Evolutionary conservation across 371 early-diverging fungal genomes (phyloP), one percentile per base, ranked within the genome.

Genomic region (Mortierella sp.): DNA sequence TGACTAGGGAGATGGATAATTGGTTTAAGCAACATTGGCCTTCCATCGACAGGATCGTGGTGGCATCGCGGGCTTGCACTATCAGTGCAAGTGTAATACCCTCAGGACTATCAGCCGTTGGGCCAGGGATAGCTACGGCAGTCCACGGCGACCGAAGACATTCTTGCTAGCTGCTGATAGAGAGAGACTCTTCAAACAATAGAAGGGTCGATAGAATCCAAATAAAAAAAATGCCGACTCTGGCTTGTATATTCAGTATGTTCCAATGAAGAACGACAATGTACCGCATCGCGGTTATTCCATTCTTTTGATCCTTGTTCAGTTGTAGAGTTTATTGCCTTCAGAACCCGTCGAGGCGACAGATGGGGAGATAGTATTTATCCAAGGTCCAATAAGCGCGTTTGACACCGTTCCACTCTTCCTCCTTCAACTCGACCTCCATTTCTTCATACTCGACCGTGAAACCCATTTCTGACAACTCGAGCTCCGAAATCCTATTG

Each of bases 391-490:
- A 93, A 74, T 93, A 94, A 27, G 87, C 84, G 26, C 90, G 83
- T 80, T 90, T 92, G 78, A 95, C 87, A 18, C 95, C 96, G 71
- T 93, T 87, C 98, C 98, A 98, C 62, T 94, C 92, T 46, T 94
- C 94, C 57, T 93, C 93, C 38, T 90, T 87, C 41, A 82, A 79
- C 14, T 86, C 90, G 65, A 95, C 87, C 5, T 86, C 78, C 71
- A 95, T 87, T 28, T 87, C 86, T 19, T 87, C 81, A 61, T 84
- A 96, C 71, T 91, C 88, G 0, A 91, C 91, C 26, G 72, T 69
- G 7, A 97, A 70, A 7, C 96, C 96, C 64, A 95, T 86, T 9
- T 91, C 91, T 24, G 70, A 71, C 67, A 96, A 78, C 79, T 98
- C 96, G 5, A 91, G 82, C 64, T 93, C 91, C 8, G 90, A 94